Base-by-base conservation (phyloP, 2,329 filamentous ascomycete species). In the Cladorrhinum sp. region DNA sequence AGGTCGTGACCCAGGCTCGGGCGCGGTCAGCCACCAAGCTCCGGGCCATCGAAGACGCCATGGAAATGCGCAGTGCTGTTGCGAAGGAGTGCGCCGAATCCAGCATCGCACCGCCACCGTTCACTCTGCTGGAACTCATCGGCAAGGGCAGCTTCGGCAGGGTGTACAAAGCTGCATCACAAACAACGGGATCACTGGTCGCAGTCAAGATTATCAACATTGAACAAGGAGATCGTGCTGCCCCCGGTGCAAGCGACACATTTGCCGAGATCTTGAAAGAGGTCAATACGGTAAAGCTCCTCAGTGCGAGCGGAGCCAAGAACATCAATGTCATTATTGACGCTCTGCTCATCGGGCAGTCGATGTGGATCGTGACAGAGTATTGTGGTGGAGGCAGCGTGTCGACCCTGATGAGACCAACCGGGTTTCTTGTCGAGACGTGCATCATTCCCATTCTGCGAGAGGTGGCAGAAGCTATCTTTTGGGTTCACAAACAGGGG, bases 311-410 rank as follows among this genome's bases (percentile, higher is more conserved):
- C 66, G 88, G 86, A 53, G 90, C 90, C n/a, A 83, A 84, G 66
- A 93, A 93, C 70, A 87, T 96, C 75, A 95, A 93, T 71, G 83
- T 87, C 68, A 88, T 93, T 55, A 86, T 93, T 67, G 90, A 93
- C 66, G 89, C 90, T 3, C 81, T 93, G 20, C 86, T 89, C 9
- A 85, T 93, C 36, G 89, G 89, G 48, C 87, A 89, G 66, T 85
- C 90, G 61, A 87, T 96, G 77, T 96, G 91, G 91, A 91, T 95
- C 78, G 85, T 95, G 59, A 93, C 89, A 61, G 90, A 95, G 75
- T 92, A 93, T 73, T 93, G 90, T 68, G 90, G 89, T 3, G 91
- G 91, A 62, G 91, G 91, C 52, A 93, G 91, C 72, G 88, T 96
- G 72, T 88, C 84, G 65, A 93, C 82, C 62, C 82, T 84, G 60